Percentiles rank a stretch among this genome's conserved stretches.
phyloP scores from a whole-genome alignment of 495 filamentous ascomycete genomes.

The Durotheca rogersii region DNA sequence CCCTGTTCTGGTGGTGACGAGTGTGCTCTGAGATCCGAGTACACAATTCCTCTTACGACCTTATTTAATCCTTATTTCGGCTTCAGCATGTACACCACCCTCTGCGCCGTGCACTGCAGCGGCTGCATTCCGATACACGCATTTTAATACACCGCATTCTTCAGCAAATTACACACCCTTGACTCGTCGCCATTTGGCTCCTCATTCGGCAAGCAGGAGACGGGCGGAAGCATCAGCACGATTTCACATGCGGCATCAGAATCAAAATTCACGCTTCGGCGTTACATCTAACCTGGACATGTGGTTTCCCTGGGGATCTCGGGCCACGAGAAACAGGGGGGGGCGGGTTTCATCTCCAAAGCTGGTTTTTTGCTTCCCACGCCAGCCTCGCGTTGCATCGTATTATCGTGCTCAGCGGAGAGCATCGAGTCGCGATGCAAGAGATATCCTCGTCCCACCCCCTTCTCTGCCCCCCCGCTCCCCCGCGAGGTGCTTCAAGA shows the following conservation, averaged over 20 bases:
- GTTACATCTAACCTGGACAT: slow-evolving; percentile 41
- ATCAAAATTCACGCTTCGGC: slow-evolving; percentile 34
- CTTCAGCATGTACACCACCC: slow-evolving; percentile 29
- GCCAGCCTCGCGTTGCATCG: no score
- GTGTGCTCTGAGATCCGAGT: slow-evolving; percentile 9
- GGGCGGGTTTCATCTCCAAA: slow-evolving; percentile 16
- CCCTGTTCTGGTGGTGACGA: slow-evolving; percentile 2
- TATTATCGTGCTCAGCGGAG: no score
- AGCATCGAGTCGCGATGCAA: no score
- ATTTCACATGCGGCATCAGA: slow-evolving; percentile 26
- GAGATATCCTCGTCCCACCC: no score
- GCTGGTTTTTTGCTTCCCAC: slow-evolving; percentile 15
- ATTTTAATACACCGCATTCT: slow-evolving; percentile 46
- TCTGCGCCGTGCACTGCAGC: slow-evolving; percentile 36
- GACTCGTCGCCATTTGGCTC: slow-evolving; percentile 45
- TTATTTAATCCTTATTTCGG: slow-evolving; percentile 21
- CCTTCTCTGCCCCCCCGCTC: no score
- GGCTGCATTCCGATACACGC: slow-evolving; percentile 42
- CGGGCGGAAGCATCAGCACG: slow-evolving; percentile 20
- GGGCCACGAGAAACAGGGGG: no score
- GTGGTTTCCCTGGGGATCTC: slow-evolving; percentile 25
- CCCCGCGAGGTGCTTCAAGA: slow-evolving; percentile 9
- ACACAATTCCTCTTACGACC: slow-evolving; percentile 22
- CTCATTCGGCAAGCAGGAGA: slow-evolving; percentile 41
- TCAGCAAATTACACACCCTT: slow-evolving; percentile 34